Evolutionary conservation across 1,139 yeast species (phyloP).

Genomic region (Eremothecium cymbalariae): DNA sequence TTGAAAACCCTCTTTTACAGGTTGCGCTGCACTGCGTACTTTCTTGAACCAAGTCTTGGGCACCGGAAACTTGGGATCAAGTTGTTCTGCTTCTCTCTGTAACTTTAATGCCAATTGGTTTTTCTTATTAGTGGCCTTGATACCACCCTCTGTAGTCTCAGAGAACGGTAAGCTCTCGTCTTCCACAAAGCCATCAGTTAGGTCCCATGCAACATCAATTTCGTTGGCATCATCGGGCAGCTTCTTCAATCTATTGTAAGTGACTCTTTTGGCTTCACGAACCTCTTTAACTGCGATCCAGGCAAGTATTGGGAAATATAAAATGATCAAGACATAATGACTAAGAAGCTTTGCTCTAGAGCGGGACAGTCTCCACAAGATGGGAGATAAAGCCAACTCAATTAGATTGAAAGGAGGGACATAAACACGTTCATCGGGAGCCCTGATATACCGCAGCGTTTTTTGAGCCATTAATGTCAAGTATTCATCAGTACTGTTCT

Average conservation of each 20-base stretch:
- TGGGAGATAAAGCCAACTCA: conserved; percentile 46
- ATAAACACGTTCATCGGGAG: conserved; percentile 79
- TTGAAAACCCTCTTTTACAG: conserved; percentile 46
- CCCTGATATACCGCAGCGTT: conserved; percentile 74
- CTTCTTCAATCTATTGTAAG: conserved; percentile 60
- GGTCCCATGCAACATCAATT: conserved; percentile 70
- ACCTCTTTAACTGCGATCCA: conserved; percentile 59
- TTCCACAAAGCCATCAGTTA: conserved; percentile 63
- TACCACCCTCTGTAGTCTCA: conserved; percentile 26
- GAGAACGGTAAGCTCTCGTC: conserved; percentile 32
- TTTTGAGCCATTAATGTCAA: conserved; percentile 79
- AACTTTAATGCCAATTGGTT: conserved; percentile 38
- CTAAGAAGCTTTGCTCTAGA: conserved; percentile 34
- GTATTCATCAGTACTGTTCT: conserved; percentile 76
- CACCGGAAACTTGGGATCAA: conserved; percentile 61
- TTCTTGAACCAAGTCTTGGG: conserved; percentile 44
- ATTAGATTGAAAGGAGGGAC: conserved; percentile 79
- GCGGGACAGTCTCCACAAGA: conserved; percentile 16
- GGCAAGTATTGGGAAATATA: conserved; percentile 61
- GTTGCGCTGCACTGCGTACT: conserved; percentile 46
- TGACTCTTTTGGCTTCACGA: conserved; percentile 57
- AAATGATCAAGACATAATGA: conserved; percentile 48
- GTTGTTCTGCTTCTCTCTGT: conserved; percentile 57
- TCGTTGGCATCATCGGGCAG: conserved; percentile 77
- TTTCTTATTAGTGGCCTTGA: conserved; percentile 38